Evolutionary conservation across 192 early-diverging fungal genomes (phyloP), one percentile per base, ranked within the genome.

Genomic region (Entophlyctis luteolus): DNA sequence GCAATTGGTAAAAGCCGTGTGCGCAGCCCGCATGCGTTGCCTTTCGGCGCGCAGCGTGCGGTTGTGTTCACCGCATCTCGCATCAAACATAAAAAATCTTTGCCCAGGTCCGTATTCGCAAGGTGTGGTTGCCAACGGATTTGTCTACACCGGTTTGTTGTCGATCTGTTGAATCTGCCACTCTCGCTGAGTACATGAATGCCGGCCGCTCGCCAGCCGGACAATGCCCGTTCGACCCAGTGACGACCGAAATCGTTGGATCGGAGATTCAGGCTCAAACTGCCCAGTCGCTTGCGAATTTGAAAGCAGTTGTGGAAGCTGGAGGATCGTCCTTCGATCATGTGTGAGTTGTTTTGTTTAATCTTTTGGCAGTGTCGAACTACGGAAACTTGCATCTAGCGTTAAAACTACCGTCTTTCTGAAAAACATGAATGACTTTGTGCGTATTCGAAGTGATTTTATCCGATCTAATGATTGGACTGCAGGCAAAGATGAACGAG

Each of bases 401-500:
- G 86, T 96, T 77, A 98, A 98, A 84, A 94, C 93, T 22, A 96
- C 93, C 20, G 93, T 95, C 48, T 98, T 96, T 74, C 67, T 98
- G 33, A 90, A 92, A 67, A 68, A 79, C 56, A 82, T 79, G 80
- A 90, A 91, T 75, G 89, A 95, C 78, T 98, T 95, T 84, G 84
- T 56, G 31, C 27, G 55, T 56, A 10, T 31, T 56, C 8, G 0
- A 32, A 33, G 4, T 56, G 6, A 22, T 20, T 12, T 22, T 53
- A 16, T 45, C 14, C 20, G 42, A 45, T 45, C 20, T 45, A n/a
- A n/a, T 45, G 42, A 45, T 16, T 45, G 42, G 14, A n/a, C 20
- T 16, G 14, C 42, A 56, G 55, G 83, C 20, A 14, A 59, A 72
- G 27, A 91, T 98, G 84, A 98, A 98, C 77, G 88, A 91, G 71